phyloP scores from a whole-genome alignment of 257 asterid genomes.

The Nicotiana benthamiana region DNA sequence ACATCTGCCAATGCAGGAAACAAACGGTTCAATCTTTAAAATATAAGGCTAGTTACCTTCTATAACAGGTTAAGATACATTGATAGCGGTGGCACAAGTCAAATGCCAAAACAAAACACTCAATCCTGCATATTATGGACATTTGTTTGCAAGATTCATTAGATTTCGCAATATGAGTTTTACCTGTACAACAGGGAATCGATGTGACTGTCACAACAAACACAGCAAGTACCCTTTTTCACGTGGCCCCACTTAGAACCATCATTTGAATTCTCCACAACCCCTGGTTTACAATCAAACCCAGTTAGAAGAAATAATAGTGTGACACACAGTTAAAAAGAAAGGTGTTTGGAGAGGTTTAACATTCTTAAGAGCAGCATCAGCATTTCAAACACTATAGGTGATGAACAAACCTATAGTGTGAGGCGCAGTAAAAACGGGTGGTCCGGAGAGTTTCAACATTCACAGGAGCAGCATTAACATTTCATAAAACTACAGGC shows the following conservation, averaged over 20 bases:
- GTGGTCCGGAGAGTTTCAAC: background rate
- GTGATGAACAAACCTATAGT: background rate
- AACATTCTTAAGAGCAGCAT: no score
- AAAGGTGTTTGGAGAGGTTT: no score
- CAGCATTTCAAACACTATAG: no score
- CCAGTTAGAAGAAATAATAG: background rate
- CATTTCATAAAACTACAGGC: background rate
- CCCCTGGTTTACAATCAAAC: conserved; percentile 31
- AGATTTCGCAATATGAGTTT: background rate
- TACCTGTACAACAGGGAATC: conserved; percentile 94
- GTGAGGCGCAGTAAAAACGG: background rate
- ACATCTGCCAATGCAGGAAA: conserved; percentile 45
- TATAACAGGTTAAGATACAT: background rate
- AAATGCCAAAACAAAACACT: background rate
- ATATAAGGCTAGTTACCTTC: background rate
- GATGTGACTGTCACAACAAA: conserved; percentile 87
- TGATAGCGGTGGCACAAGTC: no score
- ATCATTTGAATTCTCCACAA: conserved; percentile 62
- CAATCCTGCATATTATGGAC: background rate
- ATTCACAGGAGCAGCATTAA: background rate
- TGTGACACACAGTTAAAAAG: background rate
- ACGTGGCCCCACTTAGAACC: conserved; percentile 81
- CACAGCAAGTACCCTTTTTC: conserved; percentile 93
- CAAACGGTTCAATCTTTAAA: background rate
- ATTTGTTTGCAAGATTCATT: background rate